Evolutionary conservation across 2,329 filamentous ascomycete species (phyloP).

Genomic region (Neurospora crassa): DNA sequence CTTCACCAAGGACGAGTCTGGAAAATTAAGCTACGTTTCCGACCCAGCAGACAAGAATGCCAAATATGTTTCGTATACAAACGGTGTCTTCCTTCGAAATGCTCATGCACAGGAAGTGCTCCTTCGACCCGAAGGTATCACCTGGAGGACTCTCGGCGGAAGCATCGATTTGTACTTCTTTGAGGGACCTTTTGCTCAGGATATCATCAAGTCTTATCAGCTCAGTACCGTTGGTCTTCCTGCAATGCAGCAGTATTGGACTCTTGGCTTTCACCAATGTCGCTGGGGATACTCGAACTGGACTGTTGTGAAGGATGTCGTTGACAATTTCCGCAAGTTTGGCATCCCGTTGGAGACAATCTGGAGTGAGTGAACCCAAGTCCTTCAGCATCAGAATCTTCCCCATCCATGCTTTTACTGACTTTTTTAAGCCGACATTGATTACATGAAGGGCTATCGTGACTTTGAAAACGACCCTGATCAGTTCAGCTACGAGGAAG

Average conservation of each 20-base stretch:
- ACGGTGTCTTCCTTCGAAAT: constrained; percentile 71
- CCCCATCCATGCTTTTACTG: not conserved
- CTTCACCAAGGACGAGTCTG: constrained; percentile 45
- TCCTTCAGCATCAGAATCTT: not conserved
- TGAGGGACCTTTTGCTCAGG: constrained; percentile 57
- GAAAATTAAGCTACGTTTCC: constrained; percentile 41
- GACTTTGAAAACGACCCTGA: constrained; percentile 53
- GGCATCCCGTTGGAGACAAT: constrained; percentile 64
- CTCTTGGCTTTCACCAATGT: constrained; percentile 75
- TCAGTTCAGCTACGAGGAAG: constrained; percentile 46
- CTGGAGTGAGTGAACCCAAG: constrained; percentile 38
- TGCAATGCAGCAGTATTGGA: constrained; percentile 73
- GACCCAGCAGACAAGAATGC: constrained; percentile 41
- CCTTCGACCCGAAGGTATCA: constrained; percentile 53
- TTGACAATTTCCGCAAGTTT: constrained; percentile 54
- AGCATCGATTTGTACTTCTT: constrained; percentile 74
- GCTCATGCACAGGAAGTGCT: constrained; percentile 67
- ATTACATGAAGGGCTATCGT: constrained; percentile 57
- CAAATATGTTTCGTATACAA: constrained; percentile 57
- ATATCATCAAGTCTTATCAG: constrained; percentile 64
- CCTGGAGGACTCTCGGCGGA: constrained; percentile 67
- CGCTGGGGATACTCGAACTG: constrained; percentile 75
- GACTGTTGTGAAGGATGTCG: constrained; percentile 55
- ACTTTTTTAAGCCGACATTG: constrained; percentile 49
- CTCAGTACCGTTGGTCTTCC: constrained; percentile 57